Evolutionary conservation across 305 asterid genomes (phyloP).

Genomic region (Fraxinus latifolia): DNA sequence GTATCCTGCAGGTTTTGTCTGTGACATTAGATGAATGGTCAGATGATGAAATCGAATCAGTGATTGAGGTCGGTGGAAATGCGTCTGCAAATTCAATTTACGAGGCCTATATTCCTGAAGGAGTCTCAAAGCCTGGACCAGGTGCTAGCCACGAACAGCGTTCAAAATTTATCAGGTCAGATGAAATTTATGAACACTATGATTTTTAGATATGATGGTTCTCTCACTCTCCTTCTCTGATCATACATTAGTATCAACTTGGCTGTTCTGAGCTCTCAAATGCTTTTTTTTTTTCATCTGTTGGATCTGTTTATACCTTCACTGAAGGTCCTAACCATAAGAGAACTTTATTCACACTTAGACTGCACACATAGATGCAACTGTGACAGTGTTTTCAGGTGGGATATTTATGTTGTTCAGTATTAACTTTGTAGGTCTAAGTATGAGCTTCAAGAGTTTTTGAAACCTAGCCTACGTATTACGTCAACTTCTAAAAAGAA

Average conservation of each 20-base stretch:
- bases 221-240: background rate
- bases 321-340: background rate
- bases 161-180: slow-evolving; percentile 67
- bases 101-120: slow-evolving; percentile 89
- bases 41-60: slow-evolving; percentile 75
- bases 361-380: background rate
- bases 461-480: slow-evolving; percentile 93
- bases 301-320: background rate
- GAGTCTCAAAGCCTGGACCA: slow-evolving; percentile 77
- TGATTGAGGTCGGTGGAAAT: slow-evolving; percentile 94
- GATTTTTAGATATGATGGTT: background rate
- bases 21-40: slow-evolving; percentile 98
- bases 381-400: background rate
- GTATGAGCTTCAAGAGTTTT: slow-evolving; percentile 81
- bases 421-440: slow-evolving; percentile 54
- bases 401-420: background rate
- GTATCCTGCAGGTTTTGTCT: slow-evolving; percentile 66
- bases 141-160: slow-evolving; percentile 77
- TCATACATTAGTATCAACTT: background rate
- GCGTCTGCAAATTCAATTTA: slow-evolving; percentile 89
- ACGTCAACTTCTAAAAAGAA: slow-evolving; percentile 52
- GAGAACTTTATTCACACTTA: background rate
- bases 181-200: background rate
- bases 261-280: background rate
- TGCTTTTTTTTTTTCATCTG: background rate